These are phyloP conservation scores for Sisymbrium irio DNA, from an alignment of 345 rosid genomes.

Conservation along the genomic window DNA sequence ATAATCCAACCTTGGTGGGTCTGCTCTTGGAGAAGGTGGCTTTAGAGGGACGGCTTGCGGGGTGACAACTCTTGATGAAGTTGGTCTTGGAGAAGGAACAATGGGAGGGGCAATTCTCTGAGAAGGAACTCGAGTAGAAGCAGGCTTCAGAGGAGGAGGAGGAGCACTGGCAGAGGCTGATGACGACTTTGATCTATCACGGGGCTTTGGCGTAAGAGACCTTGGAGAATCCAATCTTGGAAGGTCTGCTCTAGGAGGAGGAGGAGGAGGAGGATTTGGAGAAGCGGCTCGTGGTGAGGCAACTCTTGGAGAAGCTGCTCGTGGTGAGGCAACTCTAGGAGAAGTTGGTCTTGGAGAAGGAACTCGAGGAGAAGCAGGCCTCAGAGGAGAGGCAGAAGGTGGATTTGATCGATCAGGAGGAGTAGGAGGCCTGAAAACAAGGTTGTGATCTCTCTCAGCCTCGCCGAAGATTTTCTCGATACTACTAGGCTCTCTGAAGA, in stretches of 20 bases:
- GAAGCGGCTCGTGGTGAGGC: slow-evolving; percentile 41
- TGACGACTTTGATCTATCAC: slow-evolving; percentile 26
- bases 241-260: slow-evolving; percentile 18
- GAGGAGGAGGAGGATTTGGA: slow-evolving; percentile 38
- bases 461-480: slow-evolving; percentile 90
- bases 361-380: slow-evolving; percentile 30
- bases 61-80: slow-evolving; percentile 49
- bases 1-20: slow-evolving; percentile 39
- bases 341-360: slow-evolving; percentile 37
- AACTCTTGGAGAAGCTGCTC: slow-evolving; percentile 40
- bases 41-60: slow-evolving; percentile 44
- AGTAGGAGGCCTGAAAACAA: slow-evolving; percentile 70
- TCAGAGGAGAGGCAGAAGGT: slow-evolving; percentile 20
- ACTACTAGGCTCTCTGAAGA: slow-evolving; percentile 89
- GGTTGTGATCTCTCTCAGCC: slow-evolving; percentile 81
- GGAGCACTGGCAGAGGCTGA: slow-evolving; percentile 37
- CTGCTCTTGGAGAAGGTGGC: slow-evolving; percentile 53
- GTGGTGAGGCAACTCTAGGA: slow-evolving; percentile 38
- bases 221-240: slow-evolving; percentile 15
- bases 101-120: slow-evolving; percentile 47
- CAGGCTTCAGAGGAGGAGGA: slow-evolving; percentile 40
- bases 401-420: slow-evolving; percentile 28
- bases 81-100: slow-evolving; percentile 42
- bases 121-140: slow-evolving; percentile 32
- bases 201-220: slow-evolving; percentile 46